phyloP scores from a whole-genome alignment of 139 green algal species.

The Auxenochlorella protothecoides region DNA sequence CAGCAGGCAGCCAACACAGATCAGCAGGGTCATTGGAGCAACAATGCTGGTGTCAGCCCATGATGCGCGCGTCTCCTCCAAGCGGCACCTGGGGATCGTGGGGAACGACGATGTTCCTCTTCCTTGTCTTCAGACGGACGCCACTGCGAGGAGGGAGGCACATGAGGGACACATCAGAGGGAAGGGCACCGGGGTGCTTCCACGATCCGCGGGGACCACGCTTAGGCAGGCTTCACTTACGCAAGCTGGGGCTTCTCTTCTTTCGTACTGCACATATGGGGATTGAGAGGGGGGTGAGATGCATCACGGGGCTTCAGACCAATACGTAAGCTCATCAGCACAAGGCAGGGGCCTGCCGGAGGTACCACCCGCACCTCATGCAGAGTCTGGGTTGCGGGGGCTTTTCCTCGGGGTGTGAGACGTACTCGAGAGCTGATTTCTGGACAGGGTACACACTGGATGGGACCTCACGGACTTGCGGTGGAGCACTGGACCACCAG shows the following conservation, averaged over 20 bases:
- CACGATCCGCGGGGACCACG: neutral
- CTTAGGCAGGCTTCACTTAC: slow-evolving; percentile 38
- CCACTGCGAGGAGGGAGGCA: slow-evolving; percentile 43
- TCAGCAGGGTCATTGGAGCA: too few species aligned
- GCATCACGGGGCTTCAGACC: neutral
- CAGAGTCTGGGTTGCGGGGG: neutral
- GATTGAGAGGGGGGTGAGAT: neutral
- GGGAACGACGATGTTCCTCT: slow-evolving; percentile 92
- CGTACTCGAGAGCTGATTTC: too few species aligned
- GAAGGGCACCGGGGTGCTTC: neutral
- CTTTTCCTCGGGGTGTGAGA: too few species aligned
- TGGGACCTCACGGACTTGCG: too few species aligned
- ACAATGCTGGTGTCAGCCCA: too few species aligned
- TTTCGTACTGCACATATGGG: slow-evolving; percentile 51
- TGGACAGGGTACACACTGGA: too few species aligned
- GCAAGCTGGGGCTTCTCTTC: slow-evolving; percentile 82
- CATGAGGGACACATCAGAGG: neutral
- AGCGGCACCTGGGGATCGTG: slow-evolving; percentile 60
- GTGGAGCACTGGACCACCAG: too few species aligned
- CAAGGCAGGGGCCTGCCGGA: too few species aligned
- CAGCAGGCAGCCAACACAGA: too few species aligned
- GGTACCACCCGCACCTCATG: slow-evolving; percentile 2
- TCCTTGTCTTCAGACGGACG: slow-evolving; percentile 88
- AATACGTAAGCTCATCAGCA: neutral
- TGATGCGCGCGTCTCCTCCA: too few species aligned